Percentiles rank a stretch among this genome's conserved stretches.
Evolutionary conservation across 768 basidiomycete species (phyloP).

Genomic region (Leccinum olivaceopallidum): DNA sequence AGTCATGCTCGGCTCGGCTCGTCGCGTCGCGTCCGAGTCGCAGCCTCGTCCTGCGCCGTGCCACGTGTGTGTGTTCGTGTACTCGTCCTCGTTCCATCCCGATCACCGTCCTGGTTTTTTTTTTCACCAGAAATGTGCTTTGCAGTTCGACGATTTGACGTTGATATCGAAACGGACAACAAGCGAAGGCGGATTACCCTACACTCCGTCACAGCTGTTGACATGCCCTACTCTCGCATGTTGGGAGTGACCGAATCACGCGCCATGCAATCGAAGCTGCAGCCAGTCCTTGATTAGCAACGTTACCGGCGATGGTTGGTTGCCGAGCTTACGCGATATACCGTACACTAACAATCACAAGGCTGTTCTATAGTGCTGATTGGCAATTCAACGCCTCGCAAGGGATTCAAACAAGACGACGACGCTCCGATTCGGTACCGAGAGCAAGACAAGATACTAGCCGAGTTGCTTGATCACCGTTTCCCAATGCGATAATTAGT

Average conservation of each 20-base stretch:
- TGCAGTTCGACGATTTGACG: too few species aligned
- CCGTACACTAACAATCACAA: too few species aligned
- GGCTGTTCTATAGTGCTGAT: background rate
- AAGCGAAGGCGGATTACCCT: background rate
- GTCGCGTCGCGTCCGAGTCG: too few species aligned
- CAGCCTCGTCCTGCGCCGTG: too few species aligned
- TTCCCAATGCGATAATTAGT: background rate
- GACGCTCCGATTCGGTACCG: background rate
- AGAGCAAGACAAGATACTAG: background rate
- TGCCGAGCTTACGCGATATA: background rate
- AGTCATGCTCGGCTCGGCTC: too few species aligned
- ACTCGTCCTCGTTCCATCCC: too few species aligned
- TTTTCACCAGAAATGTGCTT: too few species aligned
- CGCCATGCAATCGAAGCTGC: background rate
- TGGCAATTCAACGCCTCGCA: background rate
- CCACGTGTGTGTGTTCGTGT: too few species aligned
- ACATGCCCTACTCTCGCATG: background rate
- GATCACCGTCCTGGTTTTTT: too few species aligned
- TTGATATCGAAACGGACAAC: background rate
- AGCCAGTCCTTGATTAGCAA: background rate
- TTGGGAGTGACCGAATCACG: background rate
- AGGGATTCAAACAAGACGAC: background rate
- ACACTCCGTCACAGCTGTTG: background rate
- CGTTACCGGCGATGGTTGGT: background rate
- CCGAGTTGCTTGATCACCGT: background rate